These are phyloP conservation scores for Candida freyschussii DNA, from an alignment of 1,139 yeast species.

Conservation along the genomic window DNA sequence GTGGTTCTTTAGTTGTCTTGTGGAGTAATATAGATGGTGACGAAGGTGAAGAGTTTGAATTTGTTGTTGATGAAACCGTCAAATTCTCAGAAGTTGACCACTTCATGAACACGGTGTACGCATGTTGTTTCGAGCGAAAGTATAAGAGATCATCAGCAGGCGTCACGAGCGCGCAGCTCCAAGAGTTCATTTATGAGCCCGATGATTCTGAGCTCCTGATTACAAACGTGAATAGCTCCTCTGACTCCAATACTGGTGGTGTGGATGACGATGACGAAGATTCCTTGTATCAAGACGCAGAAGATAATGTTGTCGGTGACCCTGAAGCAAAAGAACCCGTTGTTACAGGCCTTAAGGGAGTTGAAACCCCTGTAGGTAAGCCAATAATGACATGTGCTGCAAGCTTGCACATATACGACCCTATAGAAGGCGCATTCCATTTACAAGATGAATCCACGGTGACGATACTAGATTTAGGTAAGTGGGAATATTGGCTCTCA, in stretches of 20 bases:
- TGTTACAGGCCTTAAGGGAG: constrained; percentile 3
- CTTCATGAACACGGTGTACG: constrained; percentile 59
- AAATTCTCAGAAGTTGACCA: constrained; percentile 52
- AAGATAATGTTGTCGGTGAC: constrained; percentile 13
- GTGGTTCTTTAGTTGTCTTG: constrained; percentile 49
- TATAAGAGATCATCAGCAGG: constrained; percentile 52
- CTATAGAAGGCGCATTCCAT: constrained; percentile 45
- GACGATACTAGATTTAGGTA: constrained; percentile 42
- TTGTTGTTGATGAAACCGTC: constrained; percentile 63
- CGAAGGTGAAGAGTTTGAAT: constrained; percentile 81
- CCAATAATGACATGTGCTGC: constrained; percentile 26
- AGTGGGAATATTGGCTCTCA: constrained; percentile 51
- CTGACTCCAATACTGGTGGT: constrained; percentile 2
- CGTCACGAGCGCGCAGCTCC: constrained; percentile 43
- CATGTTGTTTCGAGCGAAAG: constrained; percentile 74
- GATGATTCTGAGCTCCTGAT: constrained; percentile 6
- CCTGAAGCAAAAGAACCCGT: constrained; percentile 1
- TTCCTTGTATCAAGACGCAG: constrained; percentile 31
- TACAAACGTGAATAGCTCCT: constrained; percentile 7
- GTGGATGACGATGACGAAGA: constrained; percentile 23
- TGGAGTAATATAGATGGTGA: constrained; percentile 89
- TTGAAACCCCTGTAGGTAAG: constrained; percentile 19
- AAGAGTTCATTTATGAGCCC: constrained; percentile 48
- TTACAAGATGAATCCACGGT: constrained; percentile 37
- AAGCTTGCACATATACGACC: constrained; percentile 55